These are phyloP conservation scores for Athelia psychrophila DNA, from an alignment of 1,284 basidiomycete species.

Conservation along the genomic window DNA sequence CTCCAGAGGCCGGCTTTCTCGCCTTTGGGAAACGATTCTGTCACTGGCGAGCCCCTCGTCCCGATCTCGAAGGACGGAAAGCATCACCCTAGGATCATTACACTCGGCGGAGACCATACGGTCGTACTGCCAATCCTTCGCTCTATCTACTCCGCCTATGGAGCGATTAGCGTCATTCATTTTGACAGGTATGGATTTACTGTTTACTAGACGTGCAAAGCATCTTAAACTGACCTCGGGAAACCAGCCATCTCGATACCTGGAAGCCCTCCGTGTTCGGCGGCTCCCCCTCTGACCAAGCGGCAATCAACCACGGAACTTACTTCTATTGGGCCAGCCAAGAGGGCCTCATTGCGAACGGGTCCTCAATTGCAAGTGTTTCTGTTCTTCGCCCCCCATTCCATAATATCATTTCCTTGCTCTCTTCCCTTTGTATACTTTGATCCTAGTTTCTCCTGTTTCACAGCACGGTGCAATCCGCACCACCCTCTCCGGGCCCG, in stretches of 20 bases:
- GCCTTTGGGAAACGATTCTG: constrained; percentile 54
- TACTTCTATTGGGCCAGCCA: constrained; percentile 79
- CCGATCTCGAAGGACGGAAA: constrained; percentile 60
- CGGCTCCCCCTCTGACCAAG: constrained; percentile 63
- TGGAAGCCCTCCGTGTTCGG: constrained; percentile 75
- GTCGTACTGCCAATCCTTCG: constrained; percentile 59
- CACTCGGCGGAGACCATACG: constrained; percentile 78
- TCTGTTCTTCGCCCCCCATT: constrained; percentile 21
- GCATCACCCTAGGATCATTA: constrained; percentile 66
- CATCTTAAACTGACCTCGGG: not conserved
- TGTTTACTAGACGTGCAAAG: not conserved
- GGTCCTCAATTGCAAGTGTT: constrained; percentile 79
- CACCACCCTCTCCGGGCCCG: constrained; percentile 69
- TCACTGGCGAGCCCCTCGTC: constrained; percentile 51
- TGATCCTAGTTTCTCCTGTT: constrained; percentile 68
- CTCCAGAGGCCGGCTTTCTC: constrained; percentile 59
- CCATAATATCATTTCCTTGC: constrained; percentile 13
- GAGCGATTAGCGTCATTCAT: constrained; percentile 74
- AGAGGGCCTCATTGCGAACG: constrained; percentile 73
- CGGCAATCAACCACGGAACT: constrained; percentile 72
- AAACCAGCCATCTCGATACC: constrained; percentile 57
- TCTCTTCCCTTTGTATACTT: constrained; percentile 29
- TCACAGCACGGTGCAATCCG: constrained; percentile 76
- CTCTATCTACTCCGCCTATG: constrained; percentile 67
- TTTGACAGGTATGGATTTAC: constrained; percentile 57